Percentiles rank a stretch among this genome's conserved stretches.
Conservation (phyloP, 106 monocot species). For the Posidonia australis region DNA sequence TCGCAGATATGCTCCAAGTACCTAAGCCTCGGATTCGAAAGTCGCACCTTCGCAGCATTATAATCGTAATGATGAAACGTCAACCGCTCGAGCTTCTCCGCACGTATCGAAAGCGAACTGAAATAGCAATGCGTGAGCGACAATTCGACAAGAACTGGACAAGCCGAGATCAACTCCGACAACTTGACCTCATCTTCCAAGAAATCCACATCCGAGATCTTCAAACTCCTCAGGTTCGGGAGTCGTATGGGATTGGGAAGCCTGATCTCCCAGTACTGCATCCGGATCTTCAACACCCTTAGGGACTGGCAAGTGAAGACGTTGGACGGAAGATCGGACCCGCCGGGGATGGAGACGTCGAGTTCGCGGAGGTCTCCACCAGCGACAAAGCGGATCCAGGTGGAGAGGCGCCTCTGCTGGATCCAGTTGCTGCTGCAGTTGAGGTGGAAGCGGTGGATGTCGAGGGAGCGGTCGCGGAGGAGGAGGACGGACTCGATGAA, state of each 20-base stretch:
- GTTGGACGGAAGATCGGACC: constrained; percentile 3
- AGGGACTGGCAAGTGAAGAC: constrained; percentile 4
- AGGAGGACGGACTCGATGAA: constrained; percentile 15
- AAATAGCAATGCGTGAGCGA: constrained; percentile 1
- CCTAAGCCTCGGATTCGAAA: constrained; percentile 1
- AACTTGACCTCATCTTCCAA: neutral
- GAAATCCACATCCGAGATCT: constrained; percentile 3
- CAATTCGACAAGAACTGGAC: neutral
- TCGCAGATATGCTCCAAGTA: constrained; percentile 3
- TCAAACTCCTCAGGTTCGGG: neutral
- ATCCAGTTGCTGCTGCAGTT: neutral
- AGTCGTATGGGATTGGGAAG: neutral
- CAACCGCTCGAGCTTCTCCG: neutral
- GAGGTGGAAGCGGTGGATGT: constrained; percentile 9
- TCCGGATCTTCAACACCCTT: neutral
- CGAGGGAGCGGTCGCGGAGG: constrained; percentile 12
- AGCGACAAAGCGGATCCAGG: constrained; percentile 2
- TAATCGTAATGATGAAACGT: constrained; percentile 7
- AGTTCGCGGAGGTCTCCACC: neutral
- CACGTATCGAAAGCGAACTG: neutral
- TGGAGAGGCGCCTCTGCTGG: neutral
- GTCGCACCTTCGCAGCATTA: neutral
- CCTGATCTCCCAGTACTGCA: constrained; percentile 5
- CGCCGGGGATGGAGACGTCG: constrained; percentile 6
- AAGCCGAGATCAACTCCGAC: constrained; percentile 3